These are phyloP conservation scores for Dicorynia guianensis DNA, from an alignment of 306 rosid species.

Conservation along the genomic window DNA sequence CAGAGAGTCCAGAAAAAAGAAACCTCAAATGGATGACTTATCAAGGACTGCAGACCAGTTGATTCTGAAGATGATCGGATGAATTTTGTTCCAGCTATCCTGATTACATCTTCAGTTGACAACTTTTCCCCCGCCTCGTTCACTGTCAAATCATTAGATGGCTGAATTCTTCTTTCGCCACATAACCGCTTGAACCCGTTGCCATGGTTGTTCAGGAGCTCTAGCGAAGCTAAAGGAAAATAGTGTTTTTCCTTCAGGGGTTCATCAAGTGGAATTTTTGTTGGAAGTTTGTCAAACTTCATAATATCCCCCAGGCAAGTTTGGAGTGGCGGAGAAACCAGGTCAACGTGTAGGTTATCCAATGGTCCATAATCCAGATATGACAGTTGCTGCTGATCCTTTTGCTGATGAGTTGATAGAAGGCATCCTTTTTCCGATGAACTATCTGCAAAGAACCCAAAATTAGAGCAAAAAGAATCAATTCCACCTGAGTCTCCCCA, in stretches of 20 bases:
- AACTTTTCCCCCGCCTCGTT: conserved; percentile 31
- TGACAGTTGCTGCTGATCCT: conserved; percentile 26
- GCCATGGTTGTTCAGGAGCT: conserved; percentile 58
- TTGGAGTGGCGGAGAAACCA: conserved; percentile 36
- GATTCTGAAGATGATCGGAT: conserved; percentile 52
- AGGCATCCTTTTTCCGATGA: conserved; percentile 27
- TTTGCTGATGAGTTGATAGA: conserved; percentile 41
- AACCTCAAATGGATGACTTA: conserved; percentile 54
- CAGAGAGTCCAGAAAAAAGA: conserved; percentile 57
- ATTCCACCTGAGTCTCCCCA: conserved; percentile 33
- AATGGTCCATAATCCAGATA: conserved; percentile 27
- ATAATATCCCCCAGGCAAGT: conserved; percentile 27
- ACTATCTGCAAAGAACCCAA: conserved; percentile 36
- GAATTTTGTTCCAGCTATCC: conserved; percentile 69
- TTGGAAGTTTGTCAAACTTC: conserved; percentile 26
- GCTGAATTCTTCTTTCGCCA: conserved; percentile 41
- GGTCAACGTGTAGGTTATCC: conserved; percentile 22
- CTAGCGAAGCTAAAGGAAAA: conserved; percentile 55
- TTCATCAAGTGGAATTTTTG: conserved; percentile 15
- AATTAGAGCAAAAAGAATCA: conserved; percentile 42
- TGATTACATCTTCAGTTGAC: conserved; percentile 69
- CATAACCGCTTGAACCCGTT: conserved; percentile 48
- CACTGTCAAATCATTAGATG: conserved; percentile 1
- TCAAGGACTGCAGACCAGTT: conserved; percentile 30
- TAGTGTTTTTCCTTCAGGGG: conserved; percentile 20